Conservation (phyloP, 2,329 filamentous ascomycete species). For the Ilyonectria robusta region DNA sequence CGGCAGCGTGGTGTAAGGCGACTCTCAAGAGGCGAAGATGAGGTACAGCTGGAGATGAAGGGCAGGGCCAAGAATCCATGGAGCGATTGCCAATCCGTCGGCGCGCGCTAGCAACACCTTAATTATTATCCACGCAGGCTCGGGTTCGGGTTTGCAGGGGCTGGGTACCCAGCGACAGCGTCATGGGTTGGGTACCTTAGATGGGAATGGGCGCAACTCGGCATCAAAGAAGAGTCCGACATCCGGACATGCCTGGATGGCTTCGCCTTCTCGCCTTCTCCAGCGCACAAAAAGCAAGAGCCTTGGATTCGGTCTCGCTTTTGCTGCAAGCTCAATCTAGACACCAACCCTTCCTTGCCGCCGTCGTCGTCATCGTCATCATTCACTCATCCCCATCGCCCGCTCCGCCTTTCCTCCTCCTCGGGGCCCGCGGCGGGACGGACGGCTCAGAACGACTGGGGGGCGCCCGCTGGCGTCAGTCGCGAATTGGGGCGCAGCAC, state of each 20-base stretch:
- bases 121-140: constrained; percentile 16
- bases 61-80: background rate
- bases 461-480: constrained; percentile 2
- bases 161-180: background rate
- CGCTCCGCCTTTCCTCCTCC: background rate
- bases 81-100: constrained; percentile 16
- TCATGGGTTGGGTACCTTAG: background rate
- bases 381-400: constrained; percentile 1
- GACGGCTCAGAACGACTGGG: constrained; percentile 2
- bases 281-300: background rate
- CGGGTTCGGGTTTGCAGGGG: constrained; percentile 13
- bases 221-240: background rate
- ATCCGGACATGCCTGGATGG: background rate
- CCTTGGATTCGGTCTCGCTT: background rate
- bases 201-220: background rate
- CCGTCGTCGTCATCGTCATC: background rate
- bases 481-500: constrained; percentile 21
- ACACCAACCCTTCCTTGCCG: background rate
- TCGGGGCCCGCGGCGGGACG: background rate
- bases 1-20: constrained; percentile 7
- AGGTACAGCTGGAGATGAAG: constrained; percentile 3
- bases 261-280: too few species aligned
- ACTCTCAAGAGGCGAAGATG: constrained; percentile 8
- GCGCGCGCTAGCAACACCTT: constrained; percentile 25
- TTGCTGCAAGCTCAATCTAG: too few species aligned